A percentile compares a stretch with the other conserved stretches of the same genome.
Conservation (phyloP, 306 rosid species). For the Vigna reflexopilosa region DNA sequence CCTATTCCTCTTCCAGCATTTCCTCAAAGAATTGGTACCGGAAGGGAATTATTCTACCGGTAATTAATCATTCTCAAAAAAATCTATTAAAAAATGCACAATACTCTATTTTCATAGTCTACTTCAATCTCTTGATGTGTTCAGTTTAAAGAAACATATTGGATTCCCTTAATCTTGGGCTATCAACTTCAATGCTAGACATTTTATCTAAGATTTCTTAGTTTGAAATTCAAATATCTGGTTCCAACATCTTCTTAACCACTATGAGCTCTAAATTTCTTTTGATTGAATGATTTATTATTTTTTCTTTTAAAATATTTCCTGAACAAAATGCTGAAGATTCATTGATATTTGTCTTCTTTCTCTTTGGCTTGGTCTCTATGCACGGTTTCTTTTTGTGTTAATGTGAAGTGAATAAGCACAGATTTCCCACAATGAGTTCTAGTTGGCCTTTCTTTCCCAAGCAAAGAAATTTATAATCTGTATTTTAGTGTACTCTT, state of each 20-base stretch:
- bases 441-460: constrained; percentile 19
- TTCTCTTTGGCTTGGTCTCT: constrained; percentile 1
- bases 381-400: neutral
- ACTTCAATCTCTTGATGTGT: constrained; percentile 24
- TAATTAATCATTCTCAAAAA: constrained; percentile 50
- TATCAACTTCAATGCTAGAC: neutral
- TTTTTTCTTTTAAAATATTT: constrained; percentile 10
- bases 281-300: constrained; percentile 21
- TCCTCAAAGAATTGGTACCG: constrained; percentile 41
- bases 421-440: constrained; percentile 2
- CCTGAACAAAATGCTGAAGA: constrained; percentile 21
- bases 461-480: constrained; percentile 24
- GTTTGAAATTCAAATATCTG: constrained; percentile 28
- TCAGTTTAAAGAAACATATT: constrained; percentile 22
- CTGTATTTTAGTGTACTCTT: constrained; percentile 13
- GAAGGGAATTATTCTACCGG: constrained; percentile 73
- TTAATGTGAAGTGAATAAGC: constrained; percentile 22
- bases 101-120: constrained; percentile 32
- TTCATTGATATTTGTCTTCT: constrained; percentile 10
- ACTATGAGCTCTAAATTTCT: neutral
- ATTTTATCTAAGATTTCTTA: constrained; percentile 28
- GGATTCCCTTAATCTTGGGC: constrained; percentile 35
- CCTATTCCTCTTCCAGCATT: constrained; percentile 66
- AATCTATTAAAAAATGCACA: constrained; percentile 15
- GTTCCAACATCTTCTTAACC: constrained; percentile 1